Evolutionary conservation across 2,329 filamentous ascomycete genomes (phyloP), one percentile per base, ranked within the genome.

Genomic region (Claviceps citrina): DNA sequence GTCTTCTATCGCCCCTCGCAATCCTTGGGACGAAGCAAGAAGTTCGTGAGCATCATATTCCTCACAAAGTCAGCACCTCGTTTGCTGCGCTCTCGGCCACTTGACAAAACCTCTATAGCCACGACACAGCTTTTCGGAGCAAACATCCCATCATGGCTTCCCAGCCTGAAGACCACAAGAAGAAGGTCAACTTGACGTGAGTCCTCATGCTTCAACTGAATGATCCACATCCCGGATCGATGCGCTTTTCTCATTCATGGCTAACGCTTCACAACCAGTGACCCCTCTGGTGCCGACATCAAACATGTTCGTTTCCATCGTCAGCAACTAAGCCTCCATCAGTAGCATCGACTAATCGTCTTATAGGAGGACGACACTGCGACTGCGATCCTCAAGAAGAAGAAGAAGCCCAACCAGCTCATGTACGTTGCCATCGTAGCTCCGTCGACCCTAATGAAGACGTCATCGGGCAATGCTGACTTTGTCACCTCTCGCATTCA

Each of bases 351-450:
- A 45, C 50, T 37, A 52, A 53, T 58, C 62, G 44, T 25, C 31
- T 33, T 47, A 44, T 55, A 93, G 79, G 79, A 85, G 55, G 84
- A 95, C 62, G 91, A 94, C 59, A 85, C 81, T 46, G 78, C 91
- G 39, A 98, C 91, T 34, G 91, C 91, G 51, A 98, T 98, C 54
- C 76, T 98, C 57, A 96, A 95, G 73, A 96, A 96, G 76, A 98
- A 98, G 82, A 98, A 98, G 87, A 98, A 98, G 84, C 87, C 87
- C 54, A 98, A 98, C 68, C 93, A 89, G 58, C 68, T 98, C 62
- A 93, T 98, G 86, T 93, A 72, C 62, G 80, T 63, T 52, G 49
- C 20, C 28, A 40, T 20, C 27, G 39, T 25, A 20, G 13, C 27
- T 22, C 19, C 15, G 7, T n/a, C 9, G 15, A n/a, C 19, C 19